Evolutionary conservation across 768 basidiomycete species (phyloP).

Genomic region (Phallus indusiatus): DNA sequence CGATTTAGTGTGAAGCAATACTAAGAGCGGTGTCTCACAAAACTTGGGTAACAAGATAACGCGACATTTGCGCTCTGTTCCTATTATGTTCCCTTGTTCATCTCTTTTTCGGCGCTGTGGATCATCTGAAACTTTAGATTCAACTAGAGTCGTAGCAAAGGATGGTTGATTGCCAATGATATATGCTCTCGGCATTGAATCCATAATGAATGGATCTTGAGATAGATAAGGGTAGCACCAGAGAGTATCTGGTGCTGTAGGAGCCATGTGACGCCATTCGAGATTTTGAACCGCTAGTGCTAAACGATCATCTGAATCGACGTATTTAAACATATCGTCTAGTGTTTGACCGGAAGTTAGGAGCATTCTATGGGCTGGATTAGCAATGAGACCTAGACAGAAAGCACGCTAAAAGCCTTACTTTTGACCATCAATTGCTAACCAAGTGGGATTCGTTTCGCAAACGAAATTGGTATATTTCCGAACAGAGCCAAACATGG

Average conservation of each 20-base stretch:
- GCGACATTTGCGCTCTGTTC: slow-evolving; percentile 40
- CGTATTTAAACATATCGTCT: slow-evolving; percentile 93
- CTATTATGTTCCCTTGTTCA: slow-evolving; percentile 22
- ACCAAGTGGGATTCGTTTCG: slow-evolving; percentile 86
- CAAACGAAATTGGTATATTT: slow-evolving; percentile 55
- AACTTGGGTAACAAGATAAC: slow-evolving; percentile 80
- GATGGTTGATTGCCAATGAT: slow-evolving; percentile 83
- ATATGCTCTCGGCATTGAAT: slow-evolving; percentile 83
- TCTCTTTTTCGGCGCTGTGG: slow-evolving; percentile 14
- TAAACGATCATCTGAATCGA: slow-evolving; percentile 33
- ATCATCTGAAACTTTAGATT: neutral
- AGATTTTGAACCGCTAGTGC: slow-evolving; percentile 71
- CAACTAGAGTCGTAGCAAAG: slow-evolving; percentile 67
- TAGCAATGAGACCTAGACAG: neutral
- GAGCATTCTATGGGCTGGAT: slow-evolving; percentile 47
- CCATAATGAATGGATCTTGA: slow-evolving; percentile 81
- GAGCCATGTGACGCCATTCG: slow-evolving; percentile 94
- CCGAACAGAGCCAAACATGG: slow-evolving; percentile 69
- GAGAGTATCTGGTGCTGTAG: slow-evolving; percentile 95
- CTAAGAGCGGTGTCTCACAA: slow-evolving; percentile 64
- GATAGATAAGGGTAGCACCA: slow-evolving; percentile 95
- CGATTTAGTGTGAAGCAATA: slow-evolving; percentile 70
- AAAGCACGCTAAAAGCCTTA: slow-evolving; percentile 15
- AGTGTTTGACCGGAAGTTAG: slow-evolving; percentile 89
- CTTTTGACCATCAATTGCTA: slow-evolving; percentile 44